A percentile compares a stretch with the other conserved stretches of the same genome.
Evolutionary conservation across 2,329 filamentous ascomycete genomes (phyloP).

Genomic region (Aspergillus unguis): DNA sequence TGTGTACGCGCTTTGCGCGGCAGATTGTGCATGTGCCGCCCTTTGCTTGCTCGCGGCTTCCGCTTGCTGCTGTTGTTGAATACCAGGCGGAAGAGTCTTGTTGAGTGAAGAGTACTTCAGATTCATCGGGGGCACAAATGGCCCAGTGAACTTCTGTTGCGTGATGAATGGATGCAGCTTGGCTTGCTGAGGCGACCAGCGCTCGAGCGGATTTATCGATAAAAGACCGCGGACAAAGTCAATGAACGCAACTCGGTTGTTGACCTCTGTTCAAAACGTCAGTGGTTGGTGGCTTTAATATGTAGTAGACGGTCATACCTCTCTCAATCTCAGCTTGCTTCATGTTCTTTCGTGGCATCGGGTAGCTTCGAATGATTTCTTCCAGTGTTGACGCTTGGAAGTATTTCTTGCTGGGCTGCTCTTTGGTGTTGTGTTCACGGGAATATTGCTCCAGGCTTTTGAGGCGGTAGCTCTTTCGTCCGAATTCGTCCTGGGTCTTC

Average conservation of each 20-base stretch:
- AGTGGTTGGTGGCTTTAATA: constrained; percentile 12
- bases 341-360: constrained; percentile 99
- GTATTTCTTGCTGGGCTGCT: constrained; percentile 99
- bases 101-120: constrained; percentile 81
- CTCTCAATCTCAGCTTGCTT: constrained; percentile 93
- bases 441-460: constrained; percentile 99
- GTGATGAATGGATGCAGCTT: constrained; percentile 98
- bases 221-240: constrained; percentile 93
- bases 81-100: constrained; percentile 84
- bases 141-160: constrained; percentile 92
- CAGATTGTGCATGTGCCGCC: constrained; percentile 67
- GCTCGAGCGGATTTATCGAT: constrained; percentile 90
- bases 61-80: constrained; percentile 92
- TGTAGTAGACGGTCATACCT: constrained; percentile 58
- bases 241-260: constrained; percentile 94
- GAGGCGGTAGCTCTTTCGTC: constrained; percentile 81
- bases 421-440: constrained; percentile 90
- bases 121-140: constrained; percentile 96
- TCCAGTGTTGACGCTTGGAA: constrained; percentile 91
- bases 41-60: constrained; percentile 92
- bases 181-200: constrained; percentile 97
- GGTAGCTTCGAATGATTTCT: constrained; percentile 96
- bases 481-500: constrained; percentile 86
- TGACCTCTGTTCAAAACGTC: constrained; percentile 71
- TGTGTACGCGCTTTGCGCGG: constrained; percentile 65